phyloP scores from a whole-genome alignment of 2,329 filamentous ascomycete species.

The Pezicula radicicola region DNA sequence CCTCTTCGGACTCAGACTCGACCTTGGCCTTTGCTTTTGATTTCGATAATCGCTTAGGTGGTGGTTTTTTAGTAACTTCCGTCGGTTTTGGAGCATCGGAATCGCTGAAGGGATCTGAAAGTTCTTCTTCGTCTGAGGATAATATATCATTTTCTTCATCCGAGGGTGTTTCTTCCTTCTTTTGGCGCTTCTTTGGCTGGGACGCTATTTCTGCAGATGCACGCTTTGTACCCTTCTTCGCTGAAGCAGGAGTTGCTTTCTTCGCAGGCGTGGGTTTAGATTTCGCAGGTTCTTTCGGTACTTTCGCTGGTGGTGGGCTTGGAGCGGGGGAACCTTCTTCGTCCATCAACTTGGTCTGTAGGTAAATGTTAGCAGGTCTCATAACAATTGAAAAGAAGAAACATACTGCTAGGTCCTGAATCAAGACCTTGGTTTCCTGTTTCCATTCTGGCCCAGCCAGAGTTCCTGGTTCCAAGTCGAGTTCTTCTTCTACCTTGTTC shows the following conservation, averaged over 20 bases:
- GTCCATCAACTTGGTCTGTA: constrained; percentile 10
- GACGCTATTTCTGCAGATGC: constrained; percentile 38
- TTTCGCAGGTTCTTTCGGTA: constrained; percentile 7
- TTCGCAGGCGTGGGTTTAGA: constrained; percentile 49
- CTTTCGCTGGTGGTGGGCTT: constrained; percentile 4
- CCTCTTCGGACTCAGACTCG: constrained; percentile 7
- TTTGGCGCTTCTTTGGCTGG: constrained; percentile 25
- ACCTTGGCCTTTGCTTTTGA: constrained; percentile 20
- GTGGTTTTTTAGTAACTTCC: constrained; percentile 13
- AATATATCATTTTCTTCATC: constrained; percentile 7
- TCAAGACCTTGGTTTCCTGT: constrained; percentile 53
- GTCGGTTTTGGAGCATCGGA: constrained; percentile 23
- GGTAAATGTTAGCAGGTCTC: constrained; percentile 3
- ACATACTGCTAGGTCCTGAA: constrained; percentile 53
- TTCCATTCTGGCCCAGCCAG: constrained; percentile 53
- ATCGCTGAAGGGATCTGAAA: constrained; percentile 11
- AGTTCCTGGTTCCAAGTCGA: constrained; percentile 48
- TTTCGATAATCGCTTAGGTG: constrained; percentile 21
- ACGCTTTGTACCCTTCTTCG: constrained; percentile 30
- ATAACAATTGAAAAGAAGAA: neutral
- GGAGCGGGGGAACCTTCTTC: constrained; percentile 9
- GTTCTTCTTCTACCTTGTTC: constrained; percentile 45
- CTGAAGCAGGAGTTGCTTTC: constrained; percentile 15
- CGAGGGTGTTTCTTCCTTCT: constrained; percentile 22
- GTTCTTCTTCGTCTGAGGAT: constrained; percentile 7